Evolutionary conservation across 73 alveolate genomes (phyloP).

Genomic region (Paramecium octaurelia): DNA sequence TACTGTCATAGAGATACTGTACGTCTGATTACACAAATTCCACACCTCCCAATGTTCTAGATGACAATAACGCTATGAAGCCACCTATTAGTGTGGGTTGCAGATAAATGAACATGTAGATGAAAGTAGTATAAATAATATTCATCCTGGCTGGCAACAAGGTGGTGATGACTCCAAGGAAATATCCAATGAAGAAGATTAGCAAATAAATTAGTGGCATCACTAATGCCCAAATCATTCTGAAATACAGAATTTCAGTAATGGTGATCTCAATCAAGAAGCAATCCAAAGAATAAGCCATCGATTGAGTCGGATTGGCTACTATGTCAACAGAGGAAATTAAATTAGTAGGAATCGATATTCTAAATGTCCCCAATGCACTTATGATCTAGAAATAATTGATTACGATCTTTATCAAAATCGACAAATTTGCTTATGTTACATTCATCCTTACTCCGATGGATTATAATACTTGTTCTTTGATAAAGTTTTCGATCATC

Average conservation of each 20-base stretch:
- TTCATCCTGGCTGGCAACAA: neutral
- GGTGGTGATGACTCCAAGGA: neutral
- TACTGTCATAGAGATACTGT: neutral
- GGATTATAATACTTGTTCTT: neutral
- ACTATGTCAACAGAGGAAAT: neutral
- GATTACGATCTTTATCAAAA: neutral
- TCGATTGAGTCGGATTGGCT: constrained; percentile 47
- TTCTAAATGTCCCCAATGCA: neutral
- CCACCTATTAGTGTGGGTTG: constrained; percentile 46
- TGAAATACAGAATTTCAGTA: neutral
- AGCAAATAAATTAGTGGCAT: constrained; percentile 24
- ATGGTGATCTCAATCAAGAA: neutral
- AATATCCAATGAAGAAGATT: neutral
- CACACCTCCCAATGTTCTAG: constrained; percentile 2
- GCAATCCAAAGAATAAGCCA: constrained; percentile 54
- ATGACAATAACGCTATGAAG: constrained; percentile 23
- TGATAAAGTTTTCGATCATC: neutral
- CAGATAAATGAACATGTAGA: neutral
- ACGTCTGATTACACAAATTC: constrained; percentile 42
- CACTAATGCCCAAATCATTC: constrained; percentile 51
- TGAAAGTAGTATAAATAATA: constrained; percentile 14
- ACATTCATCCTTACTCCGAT: neutral
- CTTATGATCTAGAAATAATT: neutral
- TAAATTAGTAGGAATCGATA: neutral
- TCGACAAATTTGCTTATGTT: neutral